These are phyloP conservation scores for Yamadazyma triangularis DNA, from an alignment of 1,139 yeast species.

Conservation along the genomic window DNA sequence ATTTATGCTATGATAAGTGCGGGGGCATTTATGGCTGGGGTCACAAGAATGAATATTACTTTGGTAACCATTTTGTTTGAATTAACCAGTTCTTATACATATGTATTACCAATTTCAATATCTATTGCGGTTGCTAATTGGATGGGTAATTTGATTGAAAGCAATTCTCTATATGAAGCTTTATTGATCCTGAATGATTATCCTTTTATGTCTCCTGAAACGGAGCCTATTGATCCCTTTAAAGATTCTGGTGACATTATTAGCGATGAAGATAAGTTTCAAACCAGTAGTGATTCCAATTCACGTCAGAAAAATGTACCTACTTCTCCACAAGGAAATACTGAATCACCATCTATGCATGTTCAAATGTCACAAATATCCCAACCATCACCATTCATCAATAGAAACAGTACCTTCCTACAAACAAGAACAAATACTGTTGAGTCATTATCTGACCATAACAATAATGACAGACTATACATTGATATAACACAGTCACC, in stretches of 20 bases:
- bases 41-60: slow-evolving; percentile 62
- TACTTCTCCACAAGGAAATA: not conserved
- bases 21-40: slow-evolving; percentile 68
- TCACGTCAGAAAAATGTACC: not conserved
- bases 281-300: not conserved
- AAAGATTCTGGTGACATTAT: slow-evolving; percentile 36
- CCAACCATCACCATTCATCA: slow-evolving; percentile 2
- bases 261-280: slow-evolving; percentile 15
- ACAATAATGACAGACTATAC: slow-evolving; percentile 15
- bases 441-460: slow-evolving; percentile 2
- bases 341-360: slow-evolving; percentile 1
- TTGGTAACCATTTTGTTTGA: slow-evolving; percentile 58
- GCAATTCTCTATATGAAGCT: slow-evolving; percentile 49
- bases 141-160: slow-evolving; percentile 53
- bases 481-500: slow-evolving; percentile 39
- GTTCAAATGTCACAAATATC: not conserved
- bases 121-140: slow-evolving; percentile 57
- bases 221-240: slow-evolving; percentile 34
- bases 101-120: slow-evolving; percentile 56
- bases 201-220: slow-evolving; percentile 48
- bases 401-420: slow-evolving; percentile 6
- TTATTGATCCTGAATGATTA: slow-evolving; percentile 47
- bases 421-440: slow-evolving; percentile 3
- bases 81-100: slow-evolving; percentile 55
- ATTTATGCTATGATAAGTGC: slow-evolving; percentile 66